These are phyloP conservation scores for Flaveria brownii DNA, from an alignment of 129 eudicot genomes.

Conservation along the genomic window DNA sequence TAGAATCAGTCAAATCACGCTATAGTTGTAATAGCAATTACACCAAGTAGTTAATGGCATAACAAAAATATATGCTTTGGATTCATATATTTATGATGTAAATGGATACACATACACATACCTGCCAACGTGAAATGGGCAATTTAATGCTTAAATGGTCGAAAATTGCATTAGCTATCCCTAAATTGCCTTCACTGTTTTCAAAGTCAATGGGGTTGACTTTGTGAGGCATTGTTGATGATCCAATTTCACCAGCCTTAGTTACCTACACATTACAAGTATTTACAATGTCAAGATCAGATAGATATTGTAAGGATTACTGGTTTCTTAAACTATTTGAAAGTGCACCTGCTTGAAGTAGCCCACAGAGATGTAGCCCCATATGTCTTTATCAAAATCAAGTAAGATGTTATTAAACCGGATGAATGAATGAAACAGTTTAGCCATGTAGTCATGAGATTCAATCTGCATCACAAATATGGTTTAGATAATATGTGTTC, in stretches of 20 bases:
- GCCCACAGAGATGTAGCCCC: constrained; percentile 94
- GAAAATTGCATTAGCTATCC: constrained; percentile 74
- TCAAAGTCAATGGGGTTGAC: constrained; percentile 98
- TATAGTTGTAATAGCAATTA: constrained; percentile 39
- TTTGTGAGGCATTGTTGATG: constrained; percentile 98
- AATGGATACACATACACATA: constrained; percentile 39
- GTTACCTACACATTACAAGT: constrained; percentile 56
- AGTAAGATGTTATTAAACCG: constrained; percentile 84
- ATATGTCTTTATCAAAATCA: constrained; percentile 83
- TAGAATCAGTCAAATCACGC: constrained; percentile 98
- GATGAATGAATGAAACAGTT: constrained; percentile 71
- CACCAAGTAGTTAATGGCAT: constrained; percentile 6
- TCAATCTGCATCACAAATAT: constrained; percentile 66
- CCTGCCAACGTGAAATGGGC: constrained; percentile 99
- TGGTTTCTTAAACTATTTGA: not conserved
- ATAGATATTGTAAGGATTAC: constrained; percentile 1
- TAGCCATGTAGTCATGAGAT: constrained; percentile 97
- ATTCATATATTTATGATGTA: not conserved
- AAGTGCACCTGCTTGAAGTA: constrained; percentile 80
- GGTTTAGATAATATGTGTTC: constrained; percentile 12
- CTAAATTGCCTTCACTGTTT: constrained; percentile 96
- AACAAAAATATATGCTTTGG: not conserved
- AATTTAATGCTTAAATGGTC: constrained; percentile 77
- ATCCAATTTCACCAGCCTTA: constrained; percentile 96
- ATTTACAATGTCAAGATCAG: not conserved